Evolutionary conservation across 2,329 filamentous ascomycete species (phyloP), one percentile per base, ranked within the genome.

Genomic region (Xylaria hypoxylon): DNA sequence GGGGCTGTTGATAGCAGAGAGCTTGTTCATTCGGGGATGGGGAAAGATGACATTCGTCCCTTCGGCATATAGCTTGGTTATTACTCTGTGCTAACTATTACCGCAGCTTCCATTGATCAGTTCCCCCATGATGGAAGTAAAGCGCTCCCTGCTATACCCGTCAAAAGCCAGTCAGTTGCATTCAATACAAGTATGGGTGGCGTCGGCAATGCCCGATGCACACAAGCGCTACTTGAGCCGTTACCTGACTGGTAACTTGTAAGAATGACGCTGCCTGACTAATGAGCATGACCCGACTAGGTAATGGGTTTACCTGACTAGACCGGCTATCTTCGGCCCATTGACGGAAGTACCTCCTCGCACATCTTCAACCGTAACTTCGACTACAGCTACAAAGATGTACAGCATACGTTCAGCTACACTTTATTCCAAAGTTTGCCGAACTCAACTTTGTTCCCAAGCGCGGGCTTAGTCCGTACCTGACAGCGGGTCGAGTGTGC

Each of bases 271-370:
- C 42, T 28, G 42, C 35, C 22, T 13, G 52, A n/a, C 24, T 42
- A 42, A 26, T 44, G 15, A 17, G 22, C 10, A 24, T 42, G 8
- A 42, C 52, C 4, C 31, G 22, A n/a, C 50, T 59, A 24, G 47
- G 26, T n/a, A 22, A 24, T 22, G 11, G 24, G 22, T n/a, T 42
- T 55, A 44, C 53, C 42, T 62, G 24, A 51, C 22, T 53, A 63
- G 57, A n/a, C 56, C 72, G 74, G 74, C 70, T 75, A 75, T 67
- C 71, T 70, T 74, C 74, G 74, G 74, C 71, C 65, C 62, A 67
- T 56, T 64, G 61, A 68, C 69, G 67, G 40, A 59, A 48, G 63
- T 65, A 65, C 67, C 65, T 59, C 53, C 6, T 55, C 59, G 40
- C 31, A 31, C 51, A 57, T 55, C 52, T 19, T 47, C 58, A 44